Percentiles rank a stretch among this genome's conserved stretches.
These are phyloP conservation scores for Dictyostelium brefeldianum DNA, from an alignment of 78 protist species.

Conservation along the genomic window DNA sequence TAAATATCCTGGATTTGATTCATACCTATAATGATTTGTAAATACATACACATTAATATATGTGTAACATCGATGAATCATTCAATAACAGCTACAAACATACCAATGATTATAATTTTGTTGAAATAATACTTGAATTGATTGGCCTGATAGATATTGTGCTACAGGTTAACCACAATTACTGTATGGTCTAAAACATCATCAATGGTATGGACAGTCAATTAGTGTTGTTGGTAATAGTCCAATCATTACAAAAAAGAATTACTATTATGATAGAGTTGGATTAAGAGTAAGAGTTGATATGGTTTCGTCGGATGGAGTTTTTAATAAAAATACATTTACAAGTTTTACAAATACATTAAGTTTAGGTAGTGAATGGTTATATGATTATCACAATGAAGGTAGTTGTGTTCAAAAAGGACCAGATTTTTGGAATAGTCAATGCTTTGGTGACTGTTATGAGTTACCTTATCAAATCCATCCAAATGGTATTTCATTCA, in stretches of 20 bases:
- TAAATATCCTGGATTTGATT: conserved; percentile 4
- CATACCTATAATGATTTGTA: no score
- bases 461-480: no score
- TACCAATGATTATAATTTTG: conserved; percentile 76
- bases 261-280: neutral
- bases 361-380: conserved; percentile 59
- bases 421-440: conserved; percentile 56
- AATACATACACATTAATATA: no score
- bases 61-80: no score
- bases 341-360: neutral
- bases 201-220: no score
- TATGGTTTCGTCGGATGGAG: neutral
- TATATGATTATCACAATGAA: neutral
- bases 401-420: conserved; percentile 24
- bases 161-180: conserved; percentile 56
- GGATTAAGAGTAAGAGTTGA: conserved; percentile 26
- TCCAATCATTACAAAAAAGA: neutral
- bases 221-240: no score
- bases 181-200: no score
- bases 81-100: no score
- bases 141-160: neutral
- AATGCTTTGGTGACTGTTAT: conserved; percentile 38
- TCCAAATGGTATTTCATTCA: no score
- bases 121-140: conserved; percentile 34
- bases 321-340: conserved; percentile 41